Evolutionary conservation across 805 yeast species (phyloP).

Genomic region (Brettanomyces sp.): DNA sequence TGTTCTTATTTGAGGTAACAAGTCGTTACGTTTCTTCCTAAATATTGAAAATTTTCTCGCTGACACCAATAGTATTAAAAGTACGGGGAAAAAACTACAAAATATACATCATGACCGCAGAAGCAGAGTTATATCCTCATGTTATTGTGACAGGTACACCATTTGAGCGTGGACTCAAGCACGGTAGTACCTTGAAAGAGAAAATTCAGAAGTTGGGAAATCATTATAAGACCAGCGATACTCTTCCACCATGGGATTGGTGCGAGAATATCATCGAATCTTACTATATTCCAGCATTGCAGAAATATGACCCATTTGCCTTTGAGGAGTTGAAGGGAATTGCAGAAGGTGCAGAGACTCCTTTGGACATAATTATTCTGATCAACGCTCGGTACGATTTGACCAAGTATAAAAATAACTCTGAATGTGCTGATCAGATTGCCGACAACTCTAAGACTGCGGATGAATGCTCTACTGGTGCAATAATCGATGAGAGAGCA

Average conservation of each 20-base stretch:
- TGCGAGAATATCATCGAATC: conserved; percentile 6
- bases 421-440: conserved; percentile 4
- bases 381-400: conserved; percentile 7
- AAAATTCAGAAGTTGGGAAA: conserved; percentile 5
- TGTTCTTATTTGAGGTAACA: no score
- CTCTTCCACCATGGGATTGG: conserved; percentile 7
- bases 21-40: no score
- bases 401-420: conserved; percentile 6
- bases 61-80: no score
- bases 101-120: background rate
- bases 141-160: conserved; percentile 2
- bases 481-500: conserved; percentile 4
- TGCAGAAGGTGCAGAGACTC: conserved; percentile 5
- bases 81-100: no score
- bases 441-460: background rate
- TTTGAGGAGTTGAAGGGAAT: conserved; percentile 5
- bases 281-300: conserved; percentile 6
- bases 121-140: background rate
- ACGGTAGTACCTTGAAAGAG: conserved; percentile 1
- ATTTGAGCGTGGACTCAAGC: conserved; percentile 5
- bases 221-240: conserved; percentile 4
- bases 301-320: conserved; percentile 5
- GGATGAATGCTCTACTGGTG: conserved; percentile 6
- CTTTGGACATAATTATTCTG: conserved; percentile 5
- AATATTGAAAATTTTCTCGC: no score